Conservation (phyloP, 371 early-diverging fungal species). For the Mucor indicus region DNA sequence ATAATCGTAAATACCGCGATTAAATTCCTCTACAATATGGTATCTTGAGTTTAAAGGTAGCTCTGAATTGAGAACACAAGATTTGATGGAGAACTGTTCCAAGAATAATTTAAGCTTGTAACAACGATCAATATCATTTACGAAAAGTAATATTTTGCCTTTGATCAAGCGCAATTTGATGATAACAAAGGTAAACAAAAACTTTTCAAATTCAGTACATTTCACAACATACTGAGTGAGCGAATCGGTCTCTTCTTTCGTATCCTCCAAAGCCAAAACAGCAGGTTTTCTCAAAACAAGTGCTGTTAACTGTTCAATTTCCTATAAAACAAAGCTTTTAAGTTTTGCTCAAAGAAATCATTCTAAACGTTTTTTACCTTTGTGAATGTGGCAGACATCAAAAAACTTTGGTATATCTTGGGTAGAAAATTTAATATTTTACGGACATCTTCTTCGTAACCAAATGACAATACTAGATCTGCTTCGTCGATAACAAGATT, state of each 20-base stretch:
- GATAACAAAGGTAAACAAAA: conserved; percentile 84
- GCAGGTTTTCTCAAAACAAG: conserved; percentile 83
- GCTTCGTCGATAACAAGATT: conserved; percentile 95
- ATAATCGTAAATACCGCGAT: conserved; percentile 94
- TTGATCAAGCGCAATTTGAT: conserved; percentile 86
- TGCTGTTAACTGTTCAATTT: conserved; percentile 81
- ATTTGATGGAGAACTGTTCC: conserved; percentile 91
- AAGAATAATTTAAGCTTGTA: conserved; percentile 91
- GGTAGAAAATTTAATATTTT: conserved; percentile 71
- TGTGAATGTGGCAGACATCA: conserved; percentile 89
- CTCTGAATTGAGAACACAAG: conserved; percentile 92
- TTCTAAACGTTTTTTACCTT: conserved; percentile 21
- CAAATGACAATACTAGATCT: conserved; percentile 90
- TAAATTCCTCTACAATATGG: conserved; percentile 96
- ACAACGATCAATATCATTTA: conserved; percentile 89
- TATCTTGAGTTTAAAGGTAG: conserved; percentile 88
- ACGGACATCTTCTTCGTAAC: conserved; percentile 84
- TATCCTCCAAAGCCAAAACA: conserved; percentile 80
- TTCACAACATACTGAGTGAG: conserved; percentile 77
- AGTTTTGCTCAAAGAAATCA: no score
- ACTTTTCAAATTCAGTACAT: conserved; percentile 86
- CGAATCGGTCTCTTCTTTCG: conserved; percentile 56
- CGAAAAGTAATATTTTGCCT: conserved; percentile 92
- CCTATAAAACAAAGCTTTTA: no score
- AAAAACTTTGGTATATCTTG: conserved; percentile 81